Evolutionary conservation across 495 filamentous ascomycete species (phyloP).

Genomic region (Xylaria venustula): DNA sequence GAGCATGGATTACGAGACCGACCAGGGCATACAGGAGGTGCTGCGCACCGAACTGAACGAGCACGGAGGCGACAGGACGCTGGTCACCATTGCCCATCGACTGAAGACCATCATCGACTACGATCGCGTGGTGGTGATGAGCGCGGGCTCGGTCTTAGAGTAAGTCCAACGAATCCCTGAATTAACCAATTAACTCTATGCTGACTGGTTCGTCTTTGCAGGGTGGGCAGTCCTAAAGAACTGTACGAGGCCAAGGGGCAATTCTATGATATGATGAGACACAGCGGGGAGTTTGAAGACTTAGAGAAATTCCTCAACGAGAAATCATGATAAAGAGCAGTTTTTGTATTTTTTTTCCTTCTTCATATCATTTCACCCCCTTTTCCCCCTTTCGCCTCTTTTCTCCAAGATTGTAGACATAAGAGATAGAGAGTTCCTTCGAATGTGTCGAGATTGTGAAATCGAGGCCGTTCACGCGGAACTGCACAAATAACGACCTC

Average conservation of each 20-base stretch:
- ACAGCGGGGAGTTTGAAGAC: conserved; percentile 51
- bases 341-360: not conserved
- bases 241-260: conserved; percentile 40
- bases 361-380: too few relatives aligned
- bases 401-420: not conserved
- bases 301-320: conserved; percentile 21
- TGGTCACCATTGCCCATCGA: conserved; percentile 53
- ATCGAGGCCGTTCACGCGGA: too few relatives aligned
- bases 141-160: conserved; percentile 39
- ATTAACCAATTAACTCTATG: not conserved
- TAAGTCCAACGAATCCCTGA: conserved; percentile 16
- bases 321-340: not conserved
- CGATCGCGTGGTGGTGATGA: conserved; percentile 51
- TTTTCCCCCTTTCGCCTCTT: too few relatives aligned
- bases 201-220: conserved; percentile 21
- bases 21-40: conserved; percentile 49
- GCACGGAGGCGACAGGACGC: conserved; percentile 39
- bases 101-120: conserved; percentile 52
- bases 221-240: conserved; percentile 44
- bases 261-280: conserved; percentile 53
- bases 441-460: too few relatives aligned
- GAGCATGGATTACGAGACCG: conserved; percentile 57
- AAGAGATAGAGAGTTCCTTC: not conserved
- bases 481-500: too few relatives aligned
- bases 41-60: conserved; percentile 41